Evolutionary conservation across 352 stramenopile species (phyloP).

Genomic region (Phytopythium litorale): DNA sequence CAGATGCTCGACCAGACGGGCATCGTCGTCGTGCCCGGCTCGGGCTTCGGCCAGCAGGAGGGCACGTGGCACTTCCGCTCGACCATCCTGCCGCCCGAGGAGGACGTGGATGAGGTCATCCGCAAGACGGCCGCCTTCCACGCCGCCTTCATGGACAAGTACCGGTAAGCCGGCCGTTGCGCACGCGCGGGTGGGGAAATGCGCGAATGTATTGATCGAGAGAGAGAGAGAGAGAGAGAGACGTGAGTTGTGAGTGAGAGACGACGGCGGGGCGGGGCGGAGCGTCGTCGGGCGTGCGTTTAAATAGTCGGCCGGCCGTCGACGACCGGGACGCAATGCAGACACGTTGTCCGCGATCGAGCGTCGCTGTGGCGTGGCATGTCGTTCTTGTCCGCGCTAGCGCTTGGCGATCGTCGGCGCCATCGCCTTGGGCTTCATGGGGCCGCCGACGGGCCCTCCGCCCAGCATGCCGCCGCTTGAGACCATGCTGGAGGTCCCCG

Average conservation of each 20-base stretch:
- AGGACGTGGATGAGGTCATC: slow-evolving; percentile 94
- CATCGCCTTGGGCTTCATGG: slow-evolving; percentile 29
- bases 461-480: background rate
- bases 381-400: slow-evolving; percentile 1
- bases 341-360: background rate
- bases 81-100: slow-evolving; percentile 97
- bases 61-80: slow-evolving; percentile 98
- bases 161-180: slow-evolving; percentile 50
- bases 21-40: slow-evolving; percentile 97
- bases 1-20: slow-evolving; percentile 95
- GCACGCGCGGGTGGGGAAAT: background rate
- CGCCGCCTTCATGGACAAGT: slow-evolving; percentile 93
- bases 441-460: slow-evolving; percentile 6
- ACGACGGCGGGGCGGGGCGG: background rate
- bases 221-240: slow-evolving; percentile 1
- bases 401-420: slow-evolving; percentile 23
- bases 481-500: background rate
- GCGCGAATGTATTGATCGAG: background rate
- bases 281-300: background rate
- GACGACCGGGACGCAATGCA: background rate
- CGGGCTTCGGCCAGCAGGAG: slow-evolving; percentile 95
- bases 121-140: slow-evolving; percentile 95
- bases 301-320: slow-evolving; percentile 1
- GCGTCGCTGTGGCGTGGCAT: background rate
- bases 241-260: background rate